Conservation (phyloP, 1,139 yeast genomes). For the Nakaseomyces kungkrabaensis region DNA sequence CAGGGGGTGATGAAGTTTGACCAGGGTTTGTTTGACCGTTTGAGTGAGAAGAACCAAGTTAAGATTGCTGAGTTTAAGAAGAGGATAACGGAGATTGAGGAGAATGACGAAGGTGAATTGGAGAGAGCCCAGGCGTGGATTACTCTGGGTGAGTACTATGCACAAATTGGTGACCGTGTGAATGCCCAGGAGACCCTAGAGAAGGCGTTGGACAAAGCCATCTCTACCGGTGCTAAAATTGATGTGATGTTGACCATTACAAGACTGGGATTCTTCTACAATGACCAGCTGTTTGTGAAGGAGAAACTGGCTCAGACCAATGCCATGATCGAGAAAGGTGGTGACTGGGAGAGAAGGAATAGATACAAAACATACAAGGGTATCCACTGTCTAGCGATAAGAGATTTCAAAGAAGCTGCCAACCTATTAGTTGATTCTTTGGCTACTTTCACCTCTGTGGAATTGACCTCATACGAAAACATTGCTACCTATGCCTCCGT, state of each 20-base stretch:
- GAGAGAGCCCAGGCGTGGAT: constrained; percentile 71
- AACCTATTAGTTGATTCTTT: constrained; percentile 77
- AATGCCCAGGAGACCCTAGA: constrained; percentile 66
- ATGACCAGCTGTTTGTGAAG: constrained; percentile 61
- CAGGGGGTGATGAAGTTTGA: constrained; percentile 39
- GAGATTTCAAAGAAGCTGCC: constrained; percentile 80
- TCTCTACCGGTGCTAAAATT: constrained; percentile 82
- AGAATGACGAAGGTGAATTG: constrained; percentile 83
- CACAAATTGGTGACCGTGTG: constrained; percentile 68
- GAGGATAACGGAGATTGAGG: constrained; percentile 64
- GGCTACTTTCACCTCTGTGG: constrained; percentile 95
- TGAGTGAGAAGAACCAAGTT: constrained; percentile 45
- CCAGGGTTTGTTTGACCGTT: constrained; percentile 40
- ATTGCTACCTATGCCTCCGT: constrained; percentile 83
- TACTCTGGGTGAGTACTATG: constrained; percentile 79
- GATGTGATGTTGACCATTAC: constrained; percentile 74
- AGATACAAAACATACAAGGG: constrained; percentile 89
- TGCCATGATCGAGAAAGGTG: constrained; percentile 81
- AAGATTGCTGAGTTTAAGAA: constrained; percentile 49
- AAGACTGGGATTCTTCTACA: constrained; percentile 79
- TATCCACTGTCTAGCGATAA: constrained; percentile 68
- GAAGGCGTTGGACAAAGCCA: constrained; percentile 70
- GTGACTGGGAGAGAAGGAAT: constrained; percentile 98
- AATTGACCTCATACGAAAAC: constrained; percentile 79
- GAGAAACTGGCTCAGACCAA: constrained; percentile 69